Conservation (phyloP, 768 basidiomycete genomes). For the Grammothele lineata region DNA sequence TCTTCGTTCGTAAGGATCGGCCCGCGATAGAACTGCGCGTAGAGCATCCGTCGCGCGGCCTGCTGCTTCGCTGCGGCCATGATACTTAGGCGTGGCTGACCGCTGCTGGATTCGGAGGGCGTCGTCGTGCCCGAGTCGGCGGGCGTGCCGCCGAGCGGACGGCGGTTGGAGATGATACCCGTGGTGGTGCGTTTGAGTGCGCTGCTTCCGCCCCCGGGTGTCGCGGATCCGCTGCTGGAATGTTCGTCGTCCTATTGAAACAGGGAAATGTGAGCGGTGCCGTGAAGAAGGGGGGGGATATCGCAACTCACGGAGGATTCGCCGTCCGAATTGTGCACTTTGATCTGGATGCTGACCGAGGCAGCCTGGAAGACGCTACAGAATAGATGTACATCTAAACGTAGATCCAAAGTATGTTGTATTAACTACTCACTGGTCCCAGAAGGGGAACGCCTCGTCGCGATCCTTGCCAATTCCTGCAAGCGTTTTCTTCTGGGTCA, state of each 20-base stretch:
- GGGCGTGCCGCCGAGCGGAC: slow-evolving; percentile 48
- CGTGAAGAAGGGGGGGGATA: no score
- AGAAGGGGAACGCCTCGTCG: slow-evolving; percentile 95
- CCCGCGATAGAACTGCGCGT: slow-evolving; percentile 79
- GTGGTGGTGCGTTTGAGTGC: slow-evolving; percentile 59
- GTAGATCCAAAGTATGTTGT: slow-evolving; percentile 31
- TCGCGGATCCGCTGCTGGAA: background rate
- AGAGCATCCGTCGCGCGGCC: slow-evolving; percentile 70
- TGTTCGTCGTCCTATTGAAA: background rate
- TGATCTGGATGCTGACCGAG: slow-evolving; percentile 77
- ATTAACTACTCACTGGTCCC: no score
- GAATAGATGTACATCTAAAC: no score
- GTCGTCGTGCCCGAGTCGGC: slow-evolving; percentile 34
- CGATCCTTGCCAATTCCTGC: slow-evolving; percentile 87
- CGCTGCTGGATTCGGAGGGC: slow-evolving; percentile 34
- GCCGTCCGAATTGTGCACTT: slow-evolving; percentile 46
- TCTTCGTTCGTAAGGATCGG: slow-evolving; percentile 55
- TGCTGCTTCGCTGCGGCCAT: slow-evolving; percentile 70
- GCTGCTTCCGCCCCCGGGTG: no score
- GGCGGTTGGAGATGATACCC: slow-evolving; percentile 71
- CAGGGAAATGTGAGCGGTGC: no score
- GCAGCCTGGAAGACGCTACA: slow-evolving; percentile 78
- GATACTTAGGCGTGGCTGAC: slow-evolving; percentile 41
- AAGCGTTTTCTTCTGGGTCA: slow-evolving; percentile 83
- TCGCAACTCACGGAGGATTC: slow-evolving; percentile 18